Conservation (phyloP, 2,329 filamentous ascomycete genomes). For the Gaeumannomyces sp. region DNA sequence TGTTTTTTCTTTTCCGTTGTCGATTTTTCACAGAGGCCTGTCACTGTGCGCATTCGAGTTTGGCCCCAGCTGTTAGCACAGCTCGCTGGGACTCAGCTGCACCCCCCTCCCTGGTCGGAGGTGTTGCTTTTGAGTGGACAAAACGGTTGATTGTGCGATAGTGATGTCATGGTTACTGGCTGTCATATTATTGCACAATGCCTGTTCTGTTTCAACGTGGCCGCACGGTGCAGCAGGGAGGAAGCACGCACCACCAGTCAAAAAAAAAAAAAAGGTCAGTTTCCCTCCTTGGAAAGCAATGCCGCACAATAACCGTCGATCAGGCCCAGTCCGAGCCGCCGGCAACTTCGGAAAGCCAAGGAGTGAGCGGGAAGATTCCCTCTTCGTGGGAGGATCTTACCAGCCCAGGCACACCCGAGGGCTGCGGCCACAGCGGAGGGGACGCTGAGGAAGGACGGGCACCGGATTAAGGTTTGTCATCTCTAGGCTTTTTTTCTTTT, state of each 20-base stretch:
- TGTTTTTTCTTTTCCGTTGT: not conserved
- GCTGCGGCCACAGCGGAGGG: no score
- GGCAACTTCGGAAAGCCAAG: not conserved
- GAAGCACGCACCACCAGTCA: not conserved
- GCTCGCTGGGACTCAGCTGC: not conserved
- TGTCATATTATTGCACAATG: not conserved
- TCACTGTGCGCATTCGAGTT: not conserved
- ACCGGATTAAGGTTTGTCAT: not conserved
- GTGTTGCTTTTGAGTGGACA: no score
- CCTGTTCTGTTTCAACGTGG: not conserved
- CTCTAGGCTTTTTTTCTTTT: not conserved
- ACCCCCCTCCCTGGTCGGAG: not conserved
- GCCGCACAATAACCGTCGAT: not conserved
- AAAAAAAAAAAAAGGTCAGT: not conserved
- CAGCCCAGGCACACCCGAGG: not conserved
- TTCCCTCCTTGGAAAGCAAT: not conserved
- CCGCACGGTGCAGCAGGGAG: not conserved
- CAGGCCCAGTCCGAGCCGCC: not conserved
- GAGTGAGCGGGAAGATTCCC: not conserved
- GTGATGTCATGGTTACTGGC: not conserved
- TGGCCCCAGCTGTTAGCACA: not conserved
- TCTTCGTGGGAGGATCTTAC: not conserved
- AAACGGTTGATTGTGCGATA: not conserved
- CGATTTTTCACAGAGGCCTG: not conserved
- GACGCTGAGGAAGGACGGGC: no score